Base-by-base conservation (phyloP, 768 basidiomycete genomes). In the Porphyrellus cyaneotinctus region DNA sequence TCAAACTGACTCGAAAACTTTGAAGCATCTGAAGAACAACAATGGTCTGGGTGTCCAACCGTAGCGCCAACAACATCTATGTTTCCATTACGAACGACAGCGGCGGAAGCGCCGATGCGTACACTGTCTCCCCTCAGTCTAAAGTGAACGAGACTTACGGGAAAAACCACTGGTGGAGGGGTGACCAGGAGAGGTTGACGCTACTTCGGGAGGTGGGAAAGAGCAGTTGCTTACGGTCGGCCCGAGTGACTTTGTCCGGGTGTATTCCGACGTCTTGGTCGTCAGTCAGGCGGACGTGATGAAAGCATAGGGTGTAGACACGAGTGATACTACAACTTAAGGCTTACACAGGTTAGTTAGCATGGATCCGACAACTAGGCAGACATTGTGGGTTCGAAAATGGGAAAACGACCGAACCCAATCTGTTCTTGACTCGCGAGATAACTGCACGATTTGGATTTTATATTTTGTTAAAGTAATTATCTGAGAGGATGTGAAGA, bases 391-490 rank as follows among this genome's bases (percentile, higher is more conserved):
- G 38, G 22, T 22, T 28, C 26, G 9, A 28, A 4, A 4, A 28
- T 20, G 36, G 12, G 37, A 33, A 18, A n/a, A 42, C 15, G 23
- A 37, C 8, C 20, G 18, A 36, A 30, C 32, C 17, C 10, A 13
- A 33, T 0, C 9, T 18, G 22, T 38, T 9, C 13, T 38, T 8
- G 17, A 69, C 84, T 53, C 60, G 89, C 88, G 73, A 13, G 88
- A 82, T 1, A 88, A 85, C 65, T 94, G 90, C 2, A 94, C 90
- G 24, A 94, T 78, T 20, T 76, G 74, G 7, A 93, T 72, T 65
- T 94, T 85, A 62, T 91, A 92, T 64, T 89, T 87, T 20, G 76
- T 72, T 49, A 94, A 72, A 0, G 90, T 91, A 43, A 85, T 88
- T 45, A 91, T 82, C 85, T 90, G 51, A 46, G 15, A n/a, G n/a